Evolutionary conservation across 2,329 filamentous ascomycete species (phyloP).

Genomic region (Diaporthe australafricana): DNA sequence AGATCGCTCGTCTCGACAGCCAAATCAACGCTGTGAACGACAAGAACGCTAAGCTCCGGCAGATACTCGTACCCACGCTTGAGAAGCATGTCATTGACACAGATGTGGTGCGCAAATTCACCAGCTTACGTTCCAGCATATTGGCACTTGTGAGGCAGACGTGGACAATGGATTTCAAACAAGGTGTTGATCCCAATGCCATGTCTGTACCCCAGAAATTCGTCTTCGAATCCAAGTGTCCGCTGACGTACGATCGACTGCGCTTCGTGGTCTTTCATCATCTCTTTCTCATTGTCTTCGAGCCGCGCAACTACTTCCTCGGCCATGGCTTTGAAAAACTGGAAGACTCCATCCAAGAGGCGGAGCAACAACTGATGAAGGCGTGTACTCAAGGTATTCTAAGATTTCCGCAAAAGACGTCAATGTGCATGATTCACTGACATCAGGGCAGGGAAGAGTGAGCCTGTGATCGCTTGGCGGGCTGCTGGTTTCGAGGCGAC

Average conservation of each 20-base stretch:
- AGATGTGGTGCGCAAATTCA: neutral
- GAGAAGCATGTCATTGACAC: neutral
- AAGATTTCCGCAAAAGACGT: no score
- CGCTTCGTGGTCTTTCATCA: neutral
- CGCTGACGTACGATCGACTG: neutral
- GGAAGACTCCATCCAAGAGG: neutral
- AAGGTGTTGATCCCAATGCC: neutral
- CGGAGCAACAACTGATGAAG: neutral
- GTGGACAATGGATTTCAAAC: neutral
- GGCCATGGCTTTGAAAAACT: neutral
- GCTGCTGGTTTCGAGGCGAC: slow-evolving; percentile 1
- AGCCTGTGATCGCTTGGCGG: neutral
- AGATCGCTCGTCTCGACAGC: neutral
- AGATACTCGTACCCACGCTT: neutral
- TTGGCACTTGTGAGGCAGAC: neutral
- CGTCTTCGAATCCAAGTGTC: neutral
- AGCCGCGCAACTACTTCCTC: neutral
- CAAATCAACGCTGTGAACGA: neutral
- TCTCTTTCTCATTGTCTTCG: neutral
- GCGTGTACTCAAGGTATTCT: no score
- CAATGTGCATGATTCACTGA: neutral
- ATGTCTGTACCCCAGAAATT: neutral
- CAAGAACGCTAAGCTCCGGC: neutral
- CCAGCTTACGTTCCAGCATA: neutral
- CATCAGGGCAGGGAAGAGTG: neutral